Conservation (phyloP, 192 early-diverging fungal species). For the Linnemannia elongata region DNA sequence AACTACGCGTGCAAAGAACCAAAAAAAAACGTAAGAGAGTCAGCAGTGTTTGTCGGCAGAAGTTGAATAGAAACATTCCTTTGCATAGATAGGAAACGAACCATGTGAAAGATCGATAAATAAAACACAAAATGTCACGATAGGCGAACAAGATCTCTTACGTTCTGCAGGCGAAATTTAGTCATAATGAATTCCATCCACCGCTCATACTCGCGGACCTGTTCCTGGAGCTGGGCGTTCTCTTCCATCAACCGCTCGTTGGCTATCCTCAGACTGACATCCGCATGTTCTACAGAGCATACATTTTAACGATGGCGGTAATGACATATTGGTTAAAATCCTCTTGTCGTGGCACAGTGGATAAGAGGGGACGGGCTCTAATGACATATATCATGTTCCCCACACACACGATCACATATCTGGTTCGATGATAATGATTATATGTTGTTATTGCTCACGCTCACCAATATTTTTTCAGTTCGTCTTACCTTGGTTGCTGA, state of each 20-base stretch:
- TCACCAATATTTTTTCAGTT: not conserved
- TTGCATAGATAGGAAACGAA: not conserved
- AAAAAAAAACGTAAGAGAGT: not conserved
- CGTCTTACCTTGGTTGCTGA: conserved; percentile 7
- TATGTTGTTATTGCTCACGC: too few relatives aligned
- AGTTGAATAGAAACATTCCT: not conserved
- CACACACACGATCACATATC: not conserved
- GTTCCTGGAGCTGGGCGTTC: conserved; percentile 52
- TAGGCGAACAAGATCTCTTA: conserved; percentile 4
- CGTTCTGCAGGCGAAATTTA: conserved; percentile 52
- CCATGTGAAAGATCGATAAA: not conserved
- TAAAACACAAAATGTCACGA: not conserved
- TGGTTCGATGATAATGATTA: too few relatives aligned
- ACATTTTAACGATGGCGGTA: not conserved
- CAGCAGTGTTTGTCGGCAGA: not conserved
- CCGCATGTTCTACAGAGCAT: conserved; percentile 32
- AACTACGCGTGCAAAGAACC: conserved; percentile 11
- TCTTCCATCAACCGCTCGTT: conserved; percentile 49
- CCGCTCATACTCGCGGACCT: conserved; percentile 45
- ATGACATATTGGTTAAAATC: not conserved
- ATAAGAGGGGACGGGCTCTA: not conserved
- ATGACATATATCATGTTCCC: not conserved
- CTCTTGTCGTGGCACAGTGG: not conserved
- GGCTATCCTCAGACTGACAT: conserved; percentile 42
- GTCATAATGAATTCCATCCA: conserved; percentile 56